Conservation (phyloP, 2,329 filamentous ascomycete species). For the Domatiomyces globalis region DNA sequence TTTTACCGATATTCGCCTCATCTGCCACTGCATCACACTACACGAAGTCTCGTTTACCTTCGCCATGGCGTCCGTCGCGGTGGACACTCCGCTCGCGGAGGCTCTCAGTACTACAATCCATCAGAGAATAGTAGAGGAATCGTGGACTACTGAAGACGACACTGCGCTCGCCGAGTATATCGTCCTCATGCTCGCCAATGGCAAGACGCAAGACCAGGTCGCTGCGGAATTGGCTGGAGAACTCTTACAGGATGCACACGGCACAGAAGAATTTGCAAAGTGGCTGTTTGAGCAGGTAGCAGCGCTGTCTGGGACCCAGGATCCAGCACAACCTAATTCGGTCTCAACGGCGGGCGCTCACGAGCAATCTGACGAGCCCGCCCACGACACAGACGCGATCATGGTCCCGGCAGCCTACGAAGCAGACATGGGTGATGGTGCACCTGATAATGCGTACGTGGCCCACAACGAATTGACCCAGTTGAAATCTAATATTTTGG, state of each 20-base stretch:
- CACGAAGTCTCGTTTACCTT: neutral
- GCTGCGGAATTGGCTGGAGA: conserved; percentile 77
- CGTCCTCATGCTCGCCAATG: conserved; percentile 90
- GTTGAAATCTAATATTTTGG: conserved; percentile 4
- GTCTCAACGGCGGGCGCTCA: conserved; percentile 24
- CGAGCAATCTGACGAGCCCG: conserved; percentile 51
- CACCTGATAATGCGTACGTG: conserved; percentile 19
- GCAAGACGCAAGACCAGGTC: conserved; percentile 83
- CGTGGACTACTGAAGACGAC: conserved; percentile 74
- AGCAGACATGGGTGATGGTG: conserved; percentile 15
- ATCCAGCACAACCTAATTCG: neutral
- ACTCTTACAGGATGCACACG: conserved; percentile 72
- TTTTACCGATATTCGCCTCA: neutral
- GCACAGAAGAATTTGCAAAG: conserved; percentile 66
- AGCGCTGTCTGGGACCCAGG: conserved; percentile 9
- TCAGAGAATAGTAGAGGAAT: conserved; percentile 81
- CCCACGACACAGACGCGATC: conserved; percentile 43
- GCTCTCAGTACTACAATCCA: conserved; percentile 72
- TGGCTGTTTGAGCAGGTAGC: conserved; percentile 88
- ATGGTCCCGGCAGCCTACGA: conserved; percentile 16
- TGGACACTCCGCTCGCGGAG: conserved; percentile 70
- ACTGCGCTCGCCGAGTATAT: conserved; percentile 89
- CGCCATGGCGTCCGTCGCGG: conserved; percentile 26
- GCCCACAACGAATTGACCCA: neutral
- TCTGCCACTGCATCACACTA: neutral